Conservation (phyloP, 768 basidiomycete genomes). For the Pholiota molesta region DNA sequence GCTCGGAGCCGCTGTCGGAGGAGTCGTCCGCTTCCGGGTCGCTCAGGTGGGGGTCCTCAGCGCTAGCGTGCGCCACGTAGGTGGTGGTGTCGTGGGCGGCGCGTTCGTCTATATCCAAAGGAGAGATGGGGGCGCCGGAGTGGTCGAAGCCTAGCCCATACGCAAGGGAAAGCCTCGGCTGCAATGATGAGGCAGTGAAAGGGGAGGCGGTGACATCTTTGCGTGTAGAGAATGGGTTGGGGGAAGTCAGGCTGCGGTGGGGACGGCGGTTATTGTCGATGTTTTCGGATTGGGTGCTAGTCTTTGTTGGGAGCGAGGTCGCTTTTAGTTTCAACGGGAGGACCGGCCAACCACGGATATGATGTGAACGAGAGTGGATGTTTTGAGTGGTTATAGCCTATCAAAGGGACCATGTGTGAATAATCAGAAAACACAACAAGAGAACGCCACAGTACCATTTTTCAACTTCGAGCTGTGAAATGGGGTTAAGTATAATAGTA, state of each 20-base stretch:
- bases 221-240: not conserved
- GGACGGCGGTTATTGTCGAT: not conserved
- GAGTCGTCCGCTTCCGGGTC: slow-evolving; percentile 1
- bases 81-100: not conserved
- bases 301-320: not conserved
- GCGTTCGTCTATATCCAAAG: not conserved
- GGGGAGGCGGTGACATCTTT: not conserved
- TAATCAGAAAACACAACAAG: not conserved
- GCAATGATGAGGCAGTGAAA: not conserved
- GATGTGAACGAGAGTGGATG: not conserved
- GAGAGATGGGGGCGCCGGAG: not conserved
- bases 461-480: not conserved
- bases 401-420: not conserved
- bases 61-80: not conserved
- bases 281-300: not conserved
- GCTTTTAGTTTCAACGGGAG: not conserved
- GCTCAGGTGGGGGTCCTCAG: not conserved
- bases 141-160: not conserved
- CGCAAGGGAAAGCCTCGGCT: not conserved
- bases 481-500: too few species aligned
- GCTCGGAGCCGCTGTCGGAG: slow-evolving; percentile 1
- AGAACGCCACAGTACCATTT: not conserved
- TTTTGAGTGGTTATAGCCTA: not conserved
- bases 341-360: not conserved
- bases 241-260: not conserved